phyloP scores from a whole-genome alignment of 306 rosid species.

The Dalbergia oliveri region DNA sequence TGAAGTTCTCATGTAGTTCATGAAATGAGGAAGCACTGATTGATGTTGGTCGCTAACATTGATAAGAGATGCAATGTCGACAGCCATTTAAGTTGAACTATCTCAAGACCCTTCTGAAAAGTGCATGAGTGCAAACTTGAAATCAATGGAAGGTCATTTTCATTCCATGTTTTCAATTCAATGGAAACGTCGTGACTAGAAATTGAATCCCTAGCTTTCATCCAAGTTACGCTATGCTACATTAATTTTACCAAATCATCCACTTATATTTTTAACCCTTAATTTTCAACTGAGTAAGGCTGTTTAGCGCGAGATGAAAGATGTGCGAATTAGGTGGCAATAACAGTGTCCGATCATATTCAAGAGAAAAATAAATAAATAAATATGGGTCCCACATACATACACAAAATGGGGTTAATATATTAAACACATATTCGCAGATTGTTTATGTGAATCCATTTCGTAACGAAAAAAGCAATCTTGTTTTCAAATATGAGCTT shows the following conservation, averaged over 20 bases:
- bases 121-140: neutral
- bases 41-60: constrained; percentile 33
- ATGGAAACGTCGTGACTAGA: neutral
- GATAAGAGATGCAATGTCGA: neutral
- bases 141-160: constrained; percentile 1
- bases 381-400: too few relatives aligned
- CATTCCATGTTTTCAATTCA: constrained; percentile 31
- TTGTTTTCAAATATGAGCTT: neutral
- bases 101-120: constrained; percentile 1
- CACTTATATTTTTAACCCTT: too few relatives aligned
- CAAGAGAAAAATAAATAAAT: too few relatives aligned
- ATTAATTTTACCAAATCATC: too few relatives aligned
- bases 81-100: constrained; percentile 29
- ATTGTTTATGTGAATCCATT: too few relatives aligned
- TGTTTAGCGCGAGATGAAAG: too few relatives aligned
- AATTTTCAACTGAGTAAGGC: too few relatives aligned
- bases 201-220: constrained; percentile 9
- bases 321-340: too few relatives aligned
- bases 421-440: too few relatives aligned
- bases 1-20: neutral
- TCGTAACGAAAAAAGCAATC: too few relatives aligned
- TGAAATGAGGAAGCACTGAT: constrained; percentile 29
- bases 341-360: too few relatives aligned
- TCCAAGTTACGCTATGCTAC: neutral
- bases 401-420: too few relatives aligned